Base-by-base conservation (phyloP, 228 moss, liverwort and hornwort species). In the Sphagnum magellanicum region DNA sequence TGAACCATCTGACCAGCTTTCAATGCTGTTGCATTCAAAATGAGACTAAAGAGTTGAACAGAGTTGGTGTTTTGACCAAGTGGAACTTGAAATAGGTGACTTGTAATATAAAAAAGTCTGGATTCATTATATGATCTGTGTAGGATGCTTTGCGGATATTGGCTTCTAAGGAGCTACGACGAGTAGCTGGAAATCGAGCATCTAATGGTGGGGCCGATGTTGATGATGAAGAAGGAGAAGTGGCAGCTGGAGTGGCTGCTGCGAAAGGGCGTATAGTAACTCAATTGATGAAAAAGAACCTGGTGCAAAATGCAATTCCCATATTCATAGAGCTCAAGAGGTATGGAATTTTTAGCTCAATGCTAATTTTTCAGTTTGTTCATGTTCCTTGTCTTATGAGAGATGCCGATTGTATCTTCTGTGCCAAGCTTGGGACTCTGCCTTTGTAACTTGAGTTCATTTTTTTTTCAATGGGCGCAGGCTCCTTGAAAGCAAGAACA, bases 301-400 rank as follows among this genome's bases (percentile, higher is more conserved):
- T 87, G 49, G 86, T 87, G 50, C 86, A 87, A 63, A 83, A 83
- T 66, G 80, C 83, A 15, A 79, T 87, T 63, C 86, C 86, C 53
- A 87, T 82, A 70, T 83, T 87, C 59, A 87, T 87, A 48, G 86
- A 87, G 65, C 79, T 87, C 0, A 87, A 87, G 62, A 68, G 82
- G 86, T 86, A 66, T 55, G 71, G 51, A 52, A 50, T 50, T 59
- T 61, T 14, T n/a, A 55, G 12, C 1, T 12, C 8, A 32, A 32
- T 32, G 1, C 32, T 32, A 32, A 3, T 32, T 32, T 32, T 2
- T 32, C 3, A 32, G 32, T 32, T 32, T 32, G 32, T 32, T 32
- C 32, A 32, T 32, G 32, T 32, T 32, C 32, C 32, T 32, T 32
- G 32, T 32, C 32, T 32, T 32, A 32, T 32, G 32, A 32, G 32